A percentile compares a stretch with the other conserved stretches of the same genome.
phyloP scores from a whole-genome alignment of 2,329 filamentous ascomycete species.

The Pseudopyricularia javanii region DNA sequence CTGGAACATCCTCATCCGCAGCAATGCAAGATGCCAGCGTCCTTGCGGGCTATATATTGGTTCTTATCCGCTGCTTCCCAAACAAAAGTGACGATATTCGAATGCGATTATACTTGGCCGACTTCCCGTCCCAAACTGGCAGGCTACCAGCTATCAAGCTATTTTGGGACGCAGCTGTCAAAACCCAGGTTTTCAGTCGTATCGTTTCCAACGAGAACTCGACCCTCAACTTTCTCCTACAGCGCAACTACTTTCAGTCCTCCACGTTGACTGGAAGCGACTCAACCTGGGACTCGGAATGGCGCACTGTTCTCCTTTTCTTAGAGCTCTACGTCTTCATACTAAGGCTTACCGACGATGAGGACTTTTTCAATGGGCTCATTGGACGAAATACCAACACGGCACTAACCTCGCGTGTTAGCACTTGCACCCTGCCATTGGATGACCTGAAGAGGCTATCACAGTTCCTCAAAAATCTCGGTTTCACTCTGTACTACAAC shows the following conservation, averaged over 20 bases:
- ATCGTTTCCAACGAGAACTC: conserved; percentile 18
- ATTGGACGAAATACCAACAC: conserved; percentile 5
- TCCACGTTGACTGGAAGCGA: conserved; percentile 8
- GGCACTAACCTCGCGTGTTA: conserved; percentile 30
- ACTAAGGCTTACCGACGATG: conserved; percentile 85
- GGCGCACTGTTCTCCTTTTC: conserved; percentile 81
- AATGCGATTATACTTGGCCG: conserved; percentile 82
- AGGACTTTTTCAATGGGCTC: conserved; percentile 63
- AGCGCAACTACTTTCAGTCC: conserved; percentile 7
- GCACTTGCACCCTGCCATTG: conserved; percentile 56
- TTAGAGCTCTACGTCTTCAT: conserved; percentile 91
- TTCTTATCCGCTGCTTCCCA: conserved; percentile 76
- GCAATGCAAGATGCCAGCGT: conserved; percentile 52
- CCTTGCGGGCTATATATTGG: conserved; percentile 76
- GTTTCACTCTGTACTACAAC: conserved; percentile 82
- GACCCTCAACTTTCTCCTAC: conserved; percentile 15
- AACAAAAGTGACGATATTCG: conserved; percentile 73
- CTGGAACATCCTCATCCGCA: conserved; percentile 16
- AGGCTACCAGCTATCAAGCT: conserved; percentile 60
- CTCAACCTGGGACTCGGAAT: conserved; percentile 50
- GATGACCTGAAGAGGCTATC: conserved; percentile 63
- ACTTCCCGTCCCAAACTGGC: conserved; percentile 33
- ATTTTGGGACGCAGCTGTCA: conserved; percentile 58
- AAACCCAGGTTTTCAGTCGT: conserved; percentile 25
- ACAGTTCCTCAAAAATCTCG: conserved; percentile 78